phyloP scores from a whole-genome alignment of 1,284 basidiomycete genomes.

The Cutaneotrichosporon sp. region DNA sequence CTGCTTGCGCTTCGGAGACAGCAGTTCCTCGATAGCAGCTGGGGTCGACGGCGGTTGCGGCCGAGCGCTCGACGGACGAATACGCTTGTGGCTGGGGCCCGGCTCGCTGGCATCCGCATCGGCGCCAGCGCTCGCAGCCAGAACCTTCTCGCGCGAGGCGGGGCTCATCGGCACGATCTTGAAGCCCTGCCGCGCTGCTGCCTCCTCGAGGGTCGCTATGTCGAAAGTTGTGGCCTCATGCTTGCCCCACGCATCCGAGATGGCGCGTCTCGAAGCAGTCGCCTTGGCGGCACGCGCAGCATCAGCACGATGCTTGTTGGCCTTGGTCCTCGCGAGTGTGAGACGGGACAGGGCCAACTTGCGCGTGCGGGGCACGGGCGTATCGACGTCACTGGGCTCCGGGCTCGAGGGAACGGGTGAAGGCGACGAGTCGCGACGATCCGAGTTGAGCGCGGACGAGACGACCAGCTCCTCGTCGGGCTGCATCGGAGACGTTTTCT shows the following conservation, averaged over 20 bases:
- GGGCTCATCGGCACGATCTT: slow-evolving; percentile 8
- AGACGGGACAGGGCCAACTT: background rate
- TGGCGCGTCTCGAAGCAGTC: background rate
- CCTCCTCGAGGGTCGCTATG: background rate
- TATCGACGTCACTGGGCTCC: background rate
- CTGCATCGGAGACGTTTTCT: background rate
- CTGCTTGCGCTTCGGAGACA: background rate
- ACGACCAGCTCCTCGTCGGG: background rate
- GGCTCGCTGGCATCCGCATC: too few relatives aligned
- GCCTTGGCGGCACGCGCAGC: background rate
- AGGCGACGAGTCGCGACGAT: background rate
- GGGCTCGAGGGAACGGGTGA: background rate
- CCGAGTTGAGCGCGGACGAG: background rate
- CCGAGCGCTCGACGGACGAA: too few relatives aligned
- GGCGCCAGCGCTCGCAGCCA: background rate
- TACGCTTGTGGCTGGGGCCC: slow-evolving; percentile 3
- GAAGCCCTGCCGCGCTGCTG: background rate
- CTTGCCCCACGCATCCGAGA: background rate
- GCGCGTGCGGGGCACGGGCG: background rate
- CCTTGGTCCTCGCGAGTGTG: background rate
- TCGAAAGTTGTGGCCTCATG: background rate
- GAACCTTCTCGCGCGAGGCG: background rate
- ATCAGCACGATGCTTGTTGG: background rate
- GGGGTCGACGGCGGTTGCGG: background rate
- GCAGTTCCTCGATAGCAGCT: background rate